Evolutionary conservation across 495 filamentous ascomycete species (phyloP), one percentile per base, ranked within the genome.

Genomic region (Diplogelasinospora grovesii): DNA sequence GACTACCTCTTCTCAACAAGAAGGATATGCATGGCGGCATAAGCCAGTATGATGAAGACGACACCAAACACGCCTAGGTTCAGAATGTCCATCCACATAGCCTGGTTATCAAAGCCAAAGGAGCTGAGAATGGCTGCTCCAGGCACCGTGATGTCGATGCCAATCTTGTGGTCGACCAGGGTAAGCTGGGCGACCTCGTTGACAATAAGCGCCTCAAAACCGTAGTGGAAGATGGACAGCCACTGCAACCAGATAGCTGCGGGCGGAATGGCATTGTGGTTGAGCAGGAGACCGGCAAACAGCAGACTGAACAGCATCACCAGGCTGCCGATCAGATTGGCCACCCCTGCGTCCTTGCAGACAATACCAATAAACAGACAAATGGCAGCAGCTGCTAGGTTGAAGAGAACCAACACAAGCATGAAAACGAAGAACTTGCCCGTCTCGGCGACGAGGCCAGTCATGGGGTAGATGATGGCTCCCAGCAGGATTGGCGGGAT

Each of bases 211-310:
- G 86, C 83, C 68, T 96, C 92, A 51, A 99, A 97, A 2, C 82
- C 92, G 57, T 95, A 99, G 59, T 99, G 92, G 78, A 97, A 99
- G 49, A 99, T 99, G 14, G 89, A 95, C n/a, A 96, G 71, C 68
- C 89, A 67, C 66, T 99, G 93, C 24, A 97, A 58, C 92, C 92
- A 99, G 41, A 86, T 54, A 6, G 86, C 83, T 6, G 80, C 77
- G 26, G 73, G 64, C 3, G 92, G 92, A 43, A 97, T 97, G 10
- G 84, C 86, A 55, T 96, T 78, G 53, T 94, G 89, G 57, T 99
- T 99, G 32, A 99, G 74, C 35, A 99, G 65, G 22, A 97, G 70
- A 41, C 92, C 92, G 0, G 88, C 89, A 63, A 99, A 95, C 1
- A 99, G 74, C 50, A 99, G 64, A 54, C 85, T 92, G 69, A 99